Conservation (phyloP, 1,139 yeast genomes). For the Diutina ranongensis region DNA sequence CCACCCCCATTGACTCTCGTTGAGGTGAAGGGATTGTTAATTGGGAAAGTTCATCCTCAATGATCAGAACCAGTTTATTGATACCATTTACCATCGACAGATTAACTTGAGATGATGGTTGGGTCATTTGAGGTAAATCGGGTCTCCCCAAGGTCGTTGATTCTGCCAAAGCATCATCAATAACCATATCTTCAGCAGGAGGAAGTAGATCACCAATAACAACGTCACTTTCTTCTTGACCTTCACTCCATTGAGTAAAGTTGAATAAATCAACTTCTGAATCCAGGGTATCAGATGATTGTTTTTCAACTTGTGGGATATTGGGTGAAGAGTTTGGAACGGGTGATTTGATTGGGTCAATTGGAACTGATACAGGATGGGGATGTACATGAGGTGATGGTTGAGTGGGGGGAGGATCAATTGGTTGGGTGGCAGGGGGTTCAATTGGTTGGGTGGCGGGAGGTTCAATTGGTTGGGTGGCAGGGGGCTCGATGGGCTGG, state of each 20-base stretch:
- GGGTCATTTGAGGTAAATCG: neutral
- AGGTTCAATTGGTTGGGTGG: neutral
- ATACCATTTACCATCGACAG: no score
- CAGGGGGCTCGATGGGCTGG: neutral
- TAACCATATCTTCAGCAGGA: neutral
- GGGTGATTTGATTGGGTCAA: no score
- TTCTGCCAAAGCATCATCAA: neutral
- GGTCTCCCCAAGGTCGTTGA: no score
- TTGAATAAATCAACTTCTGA: slow-evolving; percentile 1
- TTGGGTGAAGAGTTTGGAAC: no score
- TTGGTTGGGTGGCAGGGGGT: neutral
- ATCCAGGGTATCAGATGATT: no score
- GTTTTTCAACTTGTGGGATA: no score
- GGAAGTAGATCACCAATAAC: neutral
- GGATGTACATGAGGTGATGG: no score
- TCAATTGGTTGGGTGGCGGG: neutral
- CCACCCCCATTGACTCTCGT: no score
- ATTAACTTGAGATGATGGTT: neutral
- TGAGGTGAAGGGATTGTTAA: neutral
- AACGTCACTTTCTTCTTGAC: neutral
- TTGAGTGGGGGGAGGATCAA: neutral
- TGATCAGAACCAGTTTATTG: neutral
- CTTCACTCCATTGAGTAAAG: slow-evolving; percentile 1
- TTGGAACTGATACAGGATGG: no score
- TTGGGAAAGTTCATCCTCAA: neutral